A percentile compares a stretch with the other conserved stretches of the same genome.
phyloP scores from a whole-genome alignment of 1,139 yeast species.

The Candida pseudocylindracea region DNA sequence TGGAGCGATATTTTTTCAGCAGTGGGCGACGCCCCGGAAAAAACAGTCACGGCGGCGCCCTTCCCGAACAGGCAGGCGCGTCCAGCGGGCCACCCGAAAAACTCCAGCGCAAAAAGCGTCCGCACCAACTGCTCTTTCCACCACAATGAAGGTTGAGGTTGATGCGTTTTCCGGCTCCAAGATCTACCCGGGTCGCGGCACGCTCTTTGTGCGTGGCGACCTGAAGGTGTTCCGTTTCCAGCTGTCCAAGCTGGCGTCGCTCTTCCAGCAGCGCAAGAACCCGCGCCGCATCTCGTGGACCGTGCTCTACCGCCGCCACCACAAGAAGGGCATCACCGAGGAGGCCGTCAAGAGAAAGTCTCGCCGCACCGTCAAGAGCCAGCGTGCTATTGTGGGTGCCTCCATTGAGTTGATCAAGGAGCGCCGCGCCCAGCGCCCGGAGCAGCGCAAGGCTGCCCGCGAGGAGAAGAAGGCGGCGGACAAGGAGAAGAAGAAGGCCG shows the following conservation, averaged over 20 bases:
- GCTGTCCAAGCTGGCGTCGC: constrained; percentile 92
- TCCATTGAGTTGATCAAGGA: constrained; percentile 95
- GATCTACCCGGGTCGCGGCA: constrained; percentile 99
- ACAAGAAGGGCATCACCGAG: constrained; percentile 99
- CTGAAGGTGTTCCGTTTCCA: constrained; percentile 99
- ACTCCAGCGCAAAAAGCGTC: too few species aligned
- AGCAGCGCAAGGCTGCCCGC: constrained; percentile 96
- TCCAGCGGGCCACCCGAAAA: too few species aligned
- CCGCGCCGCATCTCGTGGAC: constrained; percentile 99
- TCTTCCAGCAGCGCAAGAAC: constrained; percentile 99
- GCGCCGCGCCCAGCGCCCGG: constrained; percentile 92
- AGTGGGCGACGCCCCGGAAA: constrained; percentile 1
- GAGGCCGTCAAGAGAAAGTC: constrained; percentile 94
- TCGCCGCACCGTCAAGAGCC: constrained; percentile 95
- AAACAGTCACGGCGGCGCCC: constrained; percentile 2
- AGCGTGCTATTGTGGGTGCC: constrained; percentile 99
- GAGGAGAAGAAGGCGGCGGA: constrained; percentile 76
- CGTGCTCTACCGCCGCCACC: constrained; percentile 98
- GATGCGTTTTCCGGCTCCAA: constrained; percentile 98
- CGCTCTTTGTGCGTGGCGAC: constrained; percentile 98
- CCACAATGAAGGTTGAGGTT: constrained; percentile 91
- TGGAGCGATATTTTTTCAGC: constrained; percentile 1
- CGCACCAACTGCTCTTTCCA: too few species aligned
- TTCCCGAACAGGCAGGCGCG: not conserved
- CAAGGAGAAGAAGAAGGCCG: constrained; percentile 90